Conservation (phyloP, 306 rosid genomes). For the Comarum palustre region DNA sequence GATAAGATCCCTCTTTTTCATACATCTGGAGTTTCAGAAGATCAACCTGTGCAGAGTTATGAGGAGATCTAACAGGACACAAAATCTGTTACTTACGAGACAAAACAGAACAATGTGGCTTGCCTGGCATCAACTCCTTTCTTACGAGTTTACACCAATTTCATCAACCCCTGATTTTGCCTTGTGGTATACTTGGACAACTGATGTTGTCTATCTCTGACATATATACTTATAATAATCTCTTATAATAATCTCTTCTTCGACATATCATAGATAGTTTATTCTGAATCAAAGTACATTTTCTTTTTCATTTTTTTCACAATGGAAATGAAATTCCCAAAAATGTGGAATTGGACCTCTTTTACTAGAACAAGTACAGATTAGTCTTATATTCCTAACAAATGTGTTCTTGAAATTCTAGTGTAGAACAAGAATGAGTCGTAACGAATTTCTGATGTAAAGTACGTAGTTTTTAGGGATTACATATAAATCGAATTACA, state of each 20-base stretch:
- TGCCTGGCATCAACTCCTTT: background rate
- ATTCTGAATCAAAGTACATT: background rate
- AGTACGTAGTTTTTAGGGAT: no score
- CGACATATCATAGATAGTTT: background rate
- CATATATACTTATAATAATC: no score
- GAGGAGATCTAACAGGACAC: background rate
- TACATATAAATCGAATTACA: no score
- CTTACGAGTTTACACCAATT: background rate
- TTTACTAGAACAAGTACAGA: no score
- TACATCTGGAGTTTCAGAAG: background rate
- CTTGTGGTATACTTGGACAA: background rate
- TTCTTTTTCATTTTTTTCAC: background rate
- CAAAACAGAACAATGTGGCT: background rate
- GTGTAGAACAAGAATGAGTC: no score
- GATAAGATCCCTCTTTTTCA: background rate
- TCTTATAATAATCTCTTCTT: no score
- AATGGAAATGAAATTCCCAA: no score
- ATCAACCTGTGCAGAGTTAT: conserved; percentile 8
- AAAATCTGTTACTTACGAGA: background rate
- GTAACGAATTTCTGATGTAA: no score
- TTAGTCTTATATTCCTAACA: no score
- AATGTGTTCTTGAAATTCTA: no score
- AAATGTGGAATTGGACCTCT: no score
- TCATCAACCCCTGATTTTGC: conserved; percentile 7
- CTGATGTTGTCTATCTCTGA: background rate